These are phyloP conservation scores for Plantago ovata DNA, from an alignment of 257 asterid species.

Conservation along the genomic window DNA sequence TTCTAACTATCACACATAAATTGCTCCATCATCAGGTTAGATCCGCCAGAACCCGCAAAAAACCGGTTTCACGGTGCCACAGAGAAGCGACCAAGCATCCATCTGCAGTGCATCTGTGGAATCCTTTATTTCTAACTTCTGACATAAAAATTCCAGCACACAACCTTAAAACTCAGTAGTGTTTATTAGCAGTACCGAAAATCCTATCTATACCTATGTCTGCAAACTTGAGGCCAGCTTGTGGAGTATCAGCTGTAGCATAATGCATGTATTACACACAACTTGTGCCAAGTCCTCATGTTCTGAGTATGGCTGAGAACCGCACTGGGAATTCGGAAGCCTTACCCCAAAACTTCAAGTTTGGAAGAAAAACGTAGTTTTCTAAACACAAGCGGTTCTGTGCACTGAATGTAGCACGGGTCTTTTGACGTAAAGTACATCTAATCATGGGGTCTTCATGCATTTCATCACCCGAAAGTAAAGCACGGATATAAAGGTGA, in stretches of 20 bases:
- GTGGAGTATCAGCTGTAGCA: no score
- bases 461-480: not conserved
- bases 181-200: slow-evolving; percentile 7
- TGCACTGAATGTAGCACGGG: not conserved
- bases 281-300: not conserved
- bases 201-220: slow-evolving; percentile 17
- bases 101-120: slow-evolving; percentile 14
- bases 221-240: no score
- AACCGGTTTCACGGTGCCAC: slow-evolving; percentile 16
- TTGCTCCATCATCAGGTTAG: slow-evolving; percentile 20
- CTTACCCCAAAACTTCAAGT: not conserved
- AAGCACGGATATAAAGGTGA: not conserved
- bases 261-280: not conserved
- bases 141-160: slow-evolving; percentile 6
- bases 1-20: slow-evolving; percentile 8
- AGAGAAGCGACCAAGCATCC: slow-evolving; percentile 15
- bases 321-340: not conserved
- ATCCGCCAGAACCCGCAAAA: slow-evolving; percentile 22
- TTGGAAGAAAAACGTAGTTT: not conserved
- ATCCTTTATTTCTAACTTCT: slow-evolving; percentile 24
- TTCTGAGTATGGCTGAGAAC: no score
- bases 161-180: not conserved
- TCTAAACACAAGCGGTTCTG: not conserved
- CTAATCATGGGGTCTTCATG: not conserved
- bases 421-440: not conserved